Base-by-base conservation (phyloP, 371 early-diverging fungal genomes). In the Dinochytrium kinnereticum region DNA sequence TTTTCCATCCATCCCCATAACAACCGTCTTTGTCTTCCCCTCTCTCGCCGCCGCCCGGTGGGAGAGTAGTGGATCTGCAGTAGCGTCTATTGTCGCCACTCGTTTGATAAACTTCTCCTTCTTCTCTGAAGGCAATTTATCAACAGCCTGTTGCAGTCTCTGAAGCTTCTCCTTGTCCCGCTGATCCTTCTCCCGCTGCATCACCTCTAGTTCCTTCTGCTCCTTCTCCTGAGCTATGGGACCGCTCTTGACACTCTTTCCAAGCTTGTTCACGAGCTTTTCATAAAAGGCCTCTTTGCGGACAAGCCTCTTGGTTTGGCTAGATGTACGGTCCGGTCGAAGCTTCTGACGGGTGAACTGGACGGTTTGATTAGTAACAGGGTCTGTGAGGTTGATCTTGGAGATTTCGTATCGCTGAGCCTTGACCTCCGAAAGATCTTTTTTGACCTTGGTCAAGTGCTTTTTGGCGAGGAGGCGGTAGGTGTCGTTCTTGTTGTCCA, bases 401-500 rank as follows among this genome's bases (percentile, higher is more conserved):
- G 59, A 55, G 2, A 64, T 28, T 3, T 44, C 50, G 74, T 82
- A 84, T 53, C 76, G 73, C 28, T 51, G n/a, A 3, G 38, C 28
- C 44, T 77, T 74, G 26, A 84, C 50, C 17, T 59, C 40, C 24
- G n/a, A 40, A 21, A 85, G 79, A 66, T 78, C 77, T 15, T 69
- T 21, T 33, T 59, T 51, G 10, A 80, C 36, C 40, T 74, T 72
- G n/a, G 57, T 69, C n/a, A 73, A 33, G 37, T 79, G 71, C 55
- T 64, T 19, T 36, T 72, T 26, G 10, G 82, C 83, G 33, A 82
- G 69, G 66, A 57, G 73, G 68, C 76, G 73, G 51, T 81, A 31
- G 28, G 81, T 78, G 78, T 87, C 88, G 19, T 74, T 77, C 15
- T 81, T 80, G 74, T 75, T 75, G 70, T 82, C 81, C 24, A 87